phyloP scores from a whole-genome alignment of 805 yeast genomes.

The Wickerhamomyces alni region DNA sequence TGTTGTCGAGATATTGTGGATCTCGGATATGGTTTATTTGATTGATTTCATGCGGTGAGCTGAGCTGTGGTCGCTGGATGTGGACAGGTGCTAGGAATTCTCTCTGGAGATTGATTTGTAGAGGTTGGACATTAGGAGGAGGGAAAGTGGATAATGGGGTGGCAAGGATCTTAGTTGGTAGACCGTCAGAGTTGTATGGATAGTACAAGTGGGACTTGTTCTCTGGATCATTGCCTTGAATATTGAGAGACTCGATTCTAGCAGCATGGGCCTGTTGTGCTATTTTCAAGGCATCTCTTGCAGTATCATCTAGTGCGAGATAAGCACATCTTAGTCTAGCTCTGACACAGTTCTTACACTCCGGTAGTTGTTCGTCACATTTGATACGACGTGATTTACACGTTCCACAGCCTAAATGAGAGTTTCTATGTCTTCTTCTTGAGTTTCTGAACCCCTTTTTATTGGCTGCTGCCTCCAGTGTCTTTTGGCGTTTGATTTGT shows the following conservation, averaged over 20 bases:
- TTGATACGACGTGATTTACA: constrained; percentile 59
- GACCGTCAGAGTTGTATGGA: constrained; percentile 18
- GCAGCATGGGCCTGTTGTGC: constrained; percentile 37
- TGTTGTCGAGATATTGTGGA: background rate
- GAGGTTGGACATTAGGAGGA: constrained; percentile 9
- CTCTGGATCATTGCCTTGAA: constrained; percentile 16
- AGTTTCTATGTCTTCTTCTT: constrained; percentile 58
- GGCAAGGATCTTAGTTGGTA: constrained; percentile 19
- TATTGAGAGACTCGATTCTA: constrained; percentile 29
- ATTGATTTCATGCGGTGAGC: background rate
- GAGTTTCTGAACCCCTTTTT: constrained; percentile 19
- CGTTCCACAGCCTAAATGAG: constrained; percentile 70
- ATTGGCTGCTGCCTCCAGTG: constrained; percentile 6
- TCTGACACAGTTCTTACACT: constrained; percentile 48
- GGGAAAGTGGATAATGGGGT: constrained; percentile 7
- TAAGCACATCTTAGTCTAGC: constrained; percentile 45
- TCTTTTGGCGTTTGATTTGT: constrained; percentile 9
- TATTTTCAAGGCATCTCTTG: constrained; percentile 41
- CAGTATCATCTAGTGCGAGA: constrained; percentile 39
- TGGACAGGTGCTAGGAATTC: constrained; percentile 1
- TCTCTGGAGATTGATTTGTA: constrained; percentile 17
- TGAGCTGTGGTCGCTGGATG: constrained; percentile 3
- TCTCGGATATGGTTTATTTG: background rate
- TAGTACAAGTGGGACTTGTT: constrained; percentile 10
- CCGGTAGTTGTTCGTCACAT: constrained; percentile 60